Conservation (phyloP, 441 rosid species). For the Jatropha multifida region DNA sequence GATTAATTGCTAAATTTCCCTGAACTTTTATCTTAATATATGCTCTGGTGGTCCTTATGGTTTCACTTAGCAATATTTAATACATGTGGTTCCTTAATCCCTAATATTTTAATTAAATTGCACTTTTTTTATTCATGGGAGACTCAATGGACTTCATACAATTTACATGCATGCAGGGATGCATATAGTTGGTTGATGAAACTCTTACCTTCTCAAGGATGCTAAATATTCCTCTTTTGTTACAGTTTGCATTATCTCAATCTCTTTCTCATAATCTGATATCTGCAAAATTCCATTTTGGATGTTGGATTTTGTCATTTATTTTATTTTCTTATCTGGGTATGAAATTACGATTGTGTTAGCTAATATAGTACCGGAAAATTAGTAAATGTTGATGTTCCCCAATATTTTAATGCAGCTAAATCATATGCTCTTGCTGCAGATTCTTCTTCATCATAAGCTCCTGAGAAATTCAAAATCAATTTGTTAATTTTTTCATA, state of each 20-base stretch:
- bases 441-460: conserved; percentile 70
- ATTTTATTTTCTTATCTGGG: not conserved
- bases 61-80: too few relatives aligned
- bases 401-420: conserved; percentile 68
- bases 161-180: not conserved
- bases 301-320: not conserved
- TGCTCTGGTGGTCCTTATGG: too few relatives aligned
- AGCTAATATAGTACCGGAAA: conserved; percentile 41
- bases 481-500: conserved; percentile 11
- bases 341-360: too few relatives aligned
- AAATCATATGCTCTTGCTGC: conserved; percentile 74
- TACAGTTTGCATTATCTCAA: conserved; percentile 45
- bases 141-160: too few relatives aligned
- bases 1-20: too few relatives aligned
- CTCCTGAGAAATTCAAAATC: conserved; percentile 36
- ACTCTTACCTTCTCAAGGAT: conserved; percentile 54
- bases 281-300: conserved; percentile 27
- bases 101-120: too few relatives aligned
- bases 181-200: not conserved
- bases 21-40: too few relatives aligned
- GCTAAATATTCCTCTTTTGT: conserved; percentile 61
- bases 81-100: too few relatives aligned
- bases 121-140: too few relatives aligned
- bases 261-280: conserved; percentile 54
- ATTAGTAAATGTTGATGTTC: conserved; percentile 58